These are phyloP conservation scores for Skeletonema costatum DNA, from an alignment of 108 stramenopile genomes.

Conservation along the genomic window DNA sequence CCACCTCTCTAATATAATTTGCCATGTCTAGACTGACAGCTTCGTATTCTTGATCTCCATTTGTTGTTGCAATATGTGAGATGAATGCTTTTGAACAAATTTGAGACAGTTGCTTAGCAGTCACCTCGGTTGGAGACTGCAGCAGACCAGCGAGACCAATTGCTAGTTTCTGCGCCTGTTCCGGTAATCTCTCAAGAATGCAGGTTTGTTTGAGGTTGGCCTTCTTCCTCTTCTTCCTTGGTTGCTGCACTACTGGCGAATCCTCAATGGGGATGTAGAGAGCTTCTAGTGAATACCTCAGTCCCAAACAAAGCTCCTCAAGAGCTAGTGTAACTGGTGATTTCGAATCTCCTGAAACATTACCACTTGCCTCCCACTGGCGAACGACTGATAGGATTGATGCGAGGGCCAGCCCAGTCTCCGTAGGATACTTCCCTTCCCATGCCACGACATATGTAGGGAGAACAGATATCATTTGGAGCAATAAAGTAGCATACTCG, in stretches of 20 bases:
- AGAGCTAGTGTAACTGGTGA: constrained; percentile 11
- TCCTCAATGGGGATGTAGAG: neutral
- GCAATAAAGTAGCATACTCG: constrained; percentile 15
- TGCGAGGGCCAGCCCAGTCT: constrained; percentile 36
- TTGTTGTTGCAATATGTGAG: neutral
- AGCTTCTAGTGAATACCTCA: constrained; percentile 22
- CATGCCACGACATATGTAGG: constrained; percentile 39
- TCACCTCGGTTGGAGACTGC: constrained; percentile 37
- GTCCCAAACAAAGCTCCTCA: constrained; percentile 24
- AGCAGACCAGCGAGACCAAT: constrained; percentile 59
- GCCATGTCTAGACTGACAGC: constrained; percentile 27
- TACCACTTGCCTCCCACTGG: constrained; percentile 18
- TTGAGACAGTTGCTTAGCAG: constrained; percentile 35
- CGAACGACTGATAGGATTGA: constrained; percentile 32
- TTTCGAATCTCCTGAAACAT: neutral
- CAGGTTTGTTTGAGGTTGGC: constrained; percentile 18
- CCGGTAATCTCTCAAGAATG: constrained; percentile 62
- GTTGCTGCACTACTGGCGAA: neutral
- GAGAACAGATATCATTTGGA: constrained; percentile 42
- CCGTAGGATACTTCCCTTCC: constrained; percentile 29
- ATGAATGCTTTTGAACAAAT: constrained; percentile 44
- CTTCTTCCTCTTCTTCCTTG: constrained; percentile 8
- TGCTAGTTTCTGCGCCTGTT: constrained; percentile 46
- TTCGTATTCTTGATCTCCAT: constrained; percentile 5
- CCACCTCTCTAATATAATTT: constrained; percentile 50